Conservation (phyloP, 345 rosid genomes). For the Schrenkiella parvula region DNA sequence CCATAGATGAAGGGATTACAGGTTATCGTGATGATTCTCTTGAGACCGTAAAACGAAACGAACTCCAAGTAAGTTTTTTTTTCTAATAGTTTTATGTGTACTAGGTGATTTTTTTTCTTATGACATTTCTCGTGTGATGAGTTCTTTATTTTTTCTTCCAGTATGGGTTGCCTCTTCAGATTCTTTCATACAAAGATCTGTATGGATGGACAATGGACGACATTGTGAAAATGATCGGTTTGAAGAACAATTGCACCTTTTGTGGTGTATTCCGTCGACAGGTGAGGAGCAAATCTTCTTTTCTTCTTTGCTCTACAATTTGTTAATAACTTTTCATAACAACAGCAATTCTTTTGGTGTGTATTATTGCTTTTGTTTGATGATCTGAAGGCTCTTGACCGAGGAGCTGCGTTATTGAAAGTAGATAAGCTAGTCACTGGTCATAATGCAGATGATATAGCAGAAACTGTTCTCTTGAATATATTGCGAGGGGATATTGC, state of each 20-base stretch:
- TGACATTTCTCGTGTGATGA: not conserved
- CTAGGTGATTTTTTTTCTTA: not conserved
- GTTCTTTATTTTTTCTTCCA: conserved; percentile 15
- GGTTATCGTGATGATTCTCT: conserved; percentile 96
- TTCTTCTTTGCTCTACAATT: not conserved
- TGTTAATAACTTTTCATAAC: not conserved
- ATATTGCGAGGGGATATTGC: conserved; percentile 93
- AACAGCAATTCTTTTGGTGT: not conserved
- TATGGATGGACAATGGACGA: conserved; percentile 99
- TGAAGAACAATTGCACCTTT: conserved; percentile 94
- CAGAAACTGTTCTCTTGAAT: conserved; percentile 88
- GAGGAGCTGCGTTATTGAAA: conserved; percentile 82
- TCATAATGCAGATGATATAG: conserved; percentile 96
- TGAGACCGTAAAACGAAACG: conserved; percentile 89
- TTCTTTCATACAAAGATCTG: conserved; percentile 90
- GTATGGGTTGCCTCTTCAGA: conserved; percentile 87
- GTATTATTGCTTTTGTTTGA: not conserved
- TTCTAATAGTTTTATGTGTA: not conserved
- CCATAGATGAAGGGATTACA: conserved; percentile 87
- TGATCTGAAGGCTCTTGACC: conserved; percentile 75
- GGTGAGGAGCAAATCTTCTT: conserved; percentile 33
- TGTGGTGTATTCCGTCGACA: conserved; percentile 96
- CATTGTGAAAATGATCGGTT: conserved; percentile 88
- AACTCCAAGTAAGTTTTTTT: conserved; percentile 51
- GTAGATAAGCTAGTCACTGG: conserved; percentile 92